These are phyloP conservation scores for Aegilops speltoides DNA, from an alignment of 176 grass and related monocot genomes.

Conservation along the genomic window DNA sequence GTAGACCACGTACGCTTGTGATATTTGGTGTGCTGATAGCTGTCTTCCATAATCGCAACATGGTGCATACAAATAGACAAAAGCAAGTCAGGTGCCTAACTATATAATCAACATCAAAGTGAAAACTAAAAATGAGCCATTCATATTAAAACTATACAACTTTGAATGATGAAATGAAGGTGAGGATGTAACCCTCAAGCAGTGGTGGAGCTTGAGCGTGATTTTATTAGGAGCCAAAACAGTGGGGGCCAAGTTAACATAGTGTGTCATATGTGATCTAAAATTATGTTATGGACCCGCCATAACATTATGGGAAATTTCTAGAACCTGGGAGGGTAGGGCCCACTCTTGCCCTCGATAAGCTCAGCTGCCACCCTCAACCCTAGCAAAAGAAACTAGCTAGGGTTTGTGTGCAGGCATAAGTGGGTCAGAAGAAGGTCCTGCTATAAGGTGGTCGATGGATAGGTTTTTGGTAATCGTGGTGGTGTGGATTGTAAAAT, in stretches of 20 bases:
- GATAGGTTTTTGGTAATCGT: neutral
- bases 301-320: neutral
- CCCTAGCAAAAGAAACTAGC: neutral
- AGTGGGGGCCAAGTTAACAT: neutral
- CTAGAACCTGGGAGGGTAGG: neutral
- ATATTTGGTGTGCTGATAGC: constrained; percentile 99
- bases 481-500: constrained; percentile 1
- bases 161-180: neutral
- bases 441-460: neutral
- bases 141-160: neutral
- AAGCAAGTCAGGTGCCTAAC: constrained; percentile 32
- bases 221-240: neutral
- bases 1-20: constrained; percentile 77
- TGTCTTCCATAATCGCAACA: constrained; percentile 59
- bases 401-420: neutral
- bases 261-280: neutral
- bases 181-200: neutral
- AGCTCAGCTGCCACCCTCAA: neutral
- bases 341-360: neutral
- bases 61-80: constrained; percentile 47
- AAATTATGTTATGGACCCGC: neutral
- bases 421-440: neutral
- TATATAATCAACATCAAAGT: neutral
- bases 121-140: neutral
- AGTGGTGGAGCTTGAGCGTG: neutral